Evolutionary conservation across 2,329 filamentous ascomycete species (phyloP), one percentile per base, ranked within the genome.

Genomic region (Ophiostoma sp.): DNA sequence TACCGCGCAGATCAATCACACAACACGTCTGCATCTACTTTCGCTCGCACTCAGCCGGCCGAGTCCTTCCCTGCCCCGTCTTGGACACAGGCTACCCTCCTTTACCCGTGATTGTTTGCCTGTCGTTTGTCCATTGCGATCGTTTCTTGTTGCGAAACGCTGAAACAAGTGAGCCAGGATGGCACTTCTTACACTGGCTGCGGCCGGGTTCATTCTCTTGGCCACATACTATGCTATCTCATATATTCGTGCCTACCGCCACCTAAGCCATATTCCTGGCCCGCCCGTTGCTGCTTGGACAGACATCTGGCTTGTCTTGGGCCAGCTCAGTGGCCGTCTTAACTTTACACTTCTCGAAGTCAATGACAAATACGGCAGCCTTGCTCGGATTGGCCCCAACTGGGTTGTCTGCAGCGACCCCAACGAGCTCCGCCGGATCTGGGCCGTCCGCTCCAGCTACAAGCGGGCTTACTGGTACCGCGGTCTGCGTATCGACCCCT

Each of bases 401-500:
- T 76, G 74, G 72, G 75, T 79, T 17, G 74, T 78, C 4, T 76
- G 75, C 70, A 75, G 75, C 67, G 76, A 78, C 60, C 73, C 75
- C 15, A 48, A 68, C n/a, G 75, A 77, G 66, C 70, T 79, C 52
- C 76, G 76, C 33, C 74, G 75, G 11, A 75, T 79, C 41, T 78
- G 76, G 76, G 75, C 72, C 8, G 75, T 75, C 15, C 74, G 76
- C 7, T 78, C 76, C 17, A 68, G 52, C 23, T 76, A 73, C 73
- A 70, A 74, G 23, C 73, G 76, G 3, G 69, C 73, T n/a, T 69
- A 73, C 15, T 85, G 81, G 81, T 85, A 85, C 74, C 80, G 82
- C 69, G 81, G 80, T 1, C 78, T 85, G 72, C 80, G 81, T 15
- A 77, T 88, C 71, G 82, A 87, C 71, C 82, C 83, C 0, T 78